These are phyloP conservation scores for Candida insectorum DNA, from an alignment of 805 yeast species.

Conservation along the genomic window DNA sequence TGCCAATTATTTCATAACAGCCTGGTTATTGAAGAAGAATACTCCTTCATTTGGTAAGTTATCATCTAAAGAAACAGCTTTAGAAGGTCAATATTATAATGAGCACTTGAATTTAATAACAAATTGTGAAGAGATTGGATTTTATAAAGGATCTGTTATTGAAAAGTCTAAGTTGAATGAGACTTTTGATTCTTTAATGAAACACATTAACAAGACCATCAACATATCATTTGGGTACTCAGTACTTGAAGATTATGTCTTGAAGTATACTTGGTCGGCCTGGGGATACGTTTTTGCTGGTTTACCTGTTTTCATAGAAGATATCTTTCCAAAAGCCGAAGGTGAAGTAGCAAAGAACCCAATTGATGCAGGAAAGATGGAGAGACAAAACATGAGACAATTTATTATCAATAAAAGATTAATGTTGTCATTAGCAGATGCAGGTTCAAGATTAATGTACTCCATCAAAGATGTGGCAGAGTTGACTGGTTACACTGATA, in stretches of 20 bases:
- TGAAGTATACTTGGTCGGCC: conserved; percentile 93
- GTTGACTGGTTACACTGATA: conserved; percentile 84
- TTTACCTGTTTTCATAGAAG: conserved; percentile 75
- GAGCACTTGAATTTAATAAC: conserved; percentile 81
- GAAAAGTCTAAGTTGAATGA: conserved; percentile 66
- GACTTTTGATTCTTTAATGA: conserved; percentile 54
- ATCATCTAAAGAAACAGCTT: conserved; percentile 65
- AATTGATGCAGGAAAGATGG: conserved; percentile 22
- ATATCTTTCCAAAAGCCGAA: conserved; percentile 13
- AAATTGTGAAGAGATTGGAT: conserved; percentile 91
- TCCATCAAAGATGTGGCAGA: conserved; percentile 91
- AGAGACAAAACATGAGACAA: conserved; percentile 71
- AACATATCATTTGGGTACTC: conserved; percentile 64
- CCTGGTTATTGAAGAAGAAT: conserved; percentile 62
- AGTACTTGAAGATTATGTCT: conserved; percentile 76
- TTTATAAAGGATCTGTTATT: conserved; percentile 81
- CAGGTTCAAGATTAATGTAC: conserved; percentile 92
- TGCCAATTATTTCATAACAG: conserved; percentile 76
- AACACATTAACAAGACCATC: conserved; percentile 53
- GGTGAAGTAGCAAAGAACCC: neutral
- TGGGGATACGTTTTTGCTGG: conserved; percentile 91
- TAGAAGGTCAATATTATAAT: conserved; percentile 87
- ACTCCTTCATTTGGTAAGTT: conserved; percentile 86
- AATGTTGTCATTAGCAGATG: conserved; percentile 89
- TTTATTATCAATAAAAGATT: conserved; percentile 88